phyloP scores from a whole-genome alignment of 768 basidiomycete species.

The Coprinopsis marcescibilis region DNA sequence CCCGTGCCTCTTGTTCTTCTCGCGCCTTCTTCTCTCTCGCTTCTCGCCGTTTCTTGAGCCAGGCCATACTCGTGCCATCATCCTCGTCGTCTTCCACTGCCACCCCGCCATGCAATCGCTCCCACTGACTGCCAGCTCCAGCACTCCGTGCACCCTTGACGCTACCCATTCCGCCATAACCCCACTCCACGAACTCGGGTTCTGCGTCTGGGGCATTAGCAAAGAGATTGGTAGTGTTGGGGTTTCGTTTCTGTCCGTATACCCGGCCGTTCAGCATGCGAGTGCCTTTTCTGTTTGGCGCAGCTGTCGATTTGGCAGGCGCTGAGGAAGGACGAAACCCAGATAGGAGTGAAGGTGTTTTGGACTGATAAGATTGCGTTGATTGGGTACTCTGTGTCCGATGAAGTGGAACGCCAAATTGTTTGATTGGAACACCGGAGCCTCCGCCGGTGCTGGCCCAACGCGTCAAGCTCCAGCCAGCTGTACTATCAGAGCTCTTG shows the following conservation, averaged over 20 bases:
- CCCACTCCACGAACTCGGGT: conserved; percentile 91
- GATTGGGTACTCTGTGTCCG: conserved; percentile 30
- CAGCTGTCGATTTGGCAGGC: conserved; percentile 9
- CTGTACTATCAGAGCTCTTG: conserved; percentile 13
- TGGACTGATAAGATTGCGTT: conserved; percentile 21
- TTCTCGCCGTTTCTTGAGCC: conserved; percentile 65
- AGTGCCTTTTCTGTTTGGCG: conserved; percentile 34
- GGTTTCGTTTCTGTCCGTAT: conserved; percentile 50
- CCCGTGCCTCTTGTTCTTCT: conserved; percentile 35
- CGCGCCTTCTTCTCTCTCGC: conserved; percentile 45
- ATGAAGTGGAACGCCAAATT: conserved; percentile 25
- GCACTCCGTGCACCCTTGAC: conserved; percentile 36
- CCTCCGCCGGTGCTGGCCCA: conserved; percentile 23
- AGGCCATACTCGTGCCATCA: conserved; percentile 82
- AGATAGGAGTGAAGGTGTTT: conserved; percentile 14
- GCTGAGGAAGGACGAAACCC: conserved; percentile 11
- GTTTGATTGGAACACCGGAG: conserved; percentile 12
- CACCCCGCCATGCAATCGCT: conserved; percentile 17
- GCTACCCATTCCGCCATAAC: conserved; percentile 80
- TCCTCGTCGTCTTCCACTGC: conserved; percentile 60
- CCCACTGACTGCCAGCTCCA: conserved; percentile 24
- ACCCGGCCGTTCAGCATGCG: conserved; percentile 84
- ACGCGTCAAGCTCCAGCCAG: conserved; percentile 24
- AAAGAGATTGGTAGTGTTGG: conserved; percentile 52
- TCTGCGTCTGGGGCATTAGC: conserved; percentile 61